A percentile compares a stretch with the other conserved stretches of the same genome.
phyloP scores from a whole-genome alignment of 169 alveolate species.

The Neospora caninum region DNA sequence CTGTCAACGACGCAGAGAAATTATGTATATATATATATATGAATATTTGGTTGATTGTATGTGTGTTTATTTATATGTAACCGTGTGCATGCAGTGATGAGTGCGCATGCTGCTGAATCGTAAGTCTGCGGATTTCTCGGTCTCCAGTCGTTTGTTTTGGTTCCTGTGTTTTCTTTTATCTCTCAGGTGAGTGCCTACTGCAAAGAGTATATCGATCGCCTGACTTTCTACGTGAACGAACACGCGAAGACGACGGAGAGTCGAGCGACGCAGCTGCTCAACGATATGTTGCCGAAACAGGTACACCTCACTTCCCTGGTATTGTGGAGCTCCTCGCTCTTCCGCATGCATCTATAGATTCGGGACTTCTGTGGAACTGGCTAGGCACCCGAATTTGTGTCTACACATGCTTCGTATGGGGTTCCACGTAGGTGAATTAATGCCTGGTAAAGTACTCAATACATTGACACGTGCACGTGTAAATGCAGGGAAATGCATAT shows the following conservation, averaged over 20 bases:
- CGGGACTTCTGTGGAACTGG: too few species aligned
- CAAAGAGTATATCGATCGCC: slow-evolving; percentile 87
- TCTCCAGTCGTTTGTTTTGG: neutral
- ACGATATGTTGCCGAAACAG: slow-evolving; percentile 91
- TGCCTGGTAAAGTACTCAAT: too few species aligned
- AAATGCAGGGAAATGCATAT: neutral
- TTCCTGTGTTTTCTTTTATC: neutral
- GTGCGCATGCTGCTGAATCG: neutral
- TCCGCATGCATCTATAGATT: neutral
- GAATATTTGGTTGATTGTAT: neutral
- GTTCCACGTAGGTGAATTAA: too few species aligned
- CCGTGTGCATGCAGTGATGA: neutral
- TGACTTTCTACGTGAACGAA: slow-evolving; percentile 86
- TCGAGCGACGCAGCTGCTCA: slow-evolving; percentile 86
- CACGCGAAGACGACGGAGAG: slow-evolving; percentile 87
- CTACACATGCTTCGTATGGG: too few species aligned
- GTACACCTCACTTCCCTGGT: neutral
- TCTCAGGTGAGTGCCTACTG: slow-evolving; percentile 65
- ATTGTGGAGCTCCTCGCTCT: neutral
- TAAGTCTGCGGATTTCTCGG: neutral
- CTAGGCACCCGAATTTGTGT: too few species aligned
- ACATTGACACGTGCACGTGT: neutral
- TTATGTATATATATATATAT: neutral
- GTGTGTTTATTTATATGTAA: neutral
- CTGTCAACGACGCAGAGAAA: too few species aligned